Evolutionary conservation across 768 basidiomycete genomes (phyloP).

Genomic region (Lactarius hatsudake): DNA sequence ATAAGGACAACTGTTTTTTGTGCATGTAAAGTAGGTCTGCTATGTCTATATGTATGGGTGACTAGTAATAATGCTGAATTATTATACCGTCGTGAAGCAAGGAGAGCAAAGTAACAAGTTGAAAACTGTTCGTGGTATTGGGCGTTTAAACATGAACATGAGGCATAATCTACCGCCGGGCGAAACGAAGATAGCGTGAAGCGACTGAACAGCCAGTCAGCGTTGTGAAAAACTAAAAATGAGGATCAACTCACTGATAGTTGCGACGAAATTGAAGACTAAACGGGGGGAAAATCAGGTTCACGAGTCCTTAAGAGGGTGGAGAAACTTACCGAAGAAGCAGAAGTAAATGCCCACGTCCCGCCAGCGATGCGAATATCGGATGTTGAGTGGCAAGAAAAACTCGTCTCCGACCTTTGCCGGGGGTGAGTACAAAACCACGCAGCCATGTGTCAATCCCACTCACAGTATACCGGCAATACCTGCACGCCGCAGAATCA

Average conservation of each 20-base stretch:
- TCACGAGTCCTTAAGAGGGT: background rate
- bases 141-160: background rate
- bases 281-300: background rate
- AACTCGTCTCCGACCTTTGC: slow-evolving; percentile 63
- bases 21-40: slow-evolving; percentile 2
- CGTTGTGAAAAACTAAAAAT: background rate
- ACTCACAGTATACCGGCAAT: slow-evolving; percentile 60
- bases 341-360: slow-evolving; percentile 66
- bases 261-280: slow-evolving; percentile 70
- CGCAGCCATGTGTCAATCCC: background rate
- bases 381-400: slow-evolving; percentile 64
- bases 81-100: background rate
- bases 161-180: slow-evolving; percentile 21
- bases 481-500: slow-evolving; percentile 61
- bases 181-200: slow-evolving; percentile 53
- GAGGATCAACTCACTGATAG: slow-evolving; percentile 41
- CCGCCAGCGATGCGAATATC: slow-evolving; percentile 59
- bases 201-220: slow-evolving; percentile 45
- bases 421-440: slow-evolving; percentile 3
- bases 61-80: background rate
- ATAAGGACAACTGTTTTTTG: background rate
- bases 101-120: background rate
- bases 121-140: background rate
- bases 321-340: slow-evolving; percentile 47
- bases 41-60: background rate